Percentiles rank a stretch among this genome's conserved stretches.
phyloP scores from a whole-genome alignment of 371 early-diverging fungal species.

The Funneliformis caledonium region DNA sequence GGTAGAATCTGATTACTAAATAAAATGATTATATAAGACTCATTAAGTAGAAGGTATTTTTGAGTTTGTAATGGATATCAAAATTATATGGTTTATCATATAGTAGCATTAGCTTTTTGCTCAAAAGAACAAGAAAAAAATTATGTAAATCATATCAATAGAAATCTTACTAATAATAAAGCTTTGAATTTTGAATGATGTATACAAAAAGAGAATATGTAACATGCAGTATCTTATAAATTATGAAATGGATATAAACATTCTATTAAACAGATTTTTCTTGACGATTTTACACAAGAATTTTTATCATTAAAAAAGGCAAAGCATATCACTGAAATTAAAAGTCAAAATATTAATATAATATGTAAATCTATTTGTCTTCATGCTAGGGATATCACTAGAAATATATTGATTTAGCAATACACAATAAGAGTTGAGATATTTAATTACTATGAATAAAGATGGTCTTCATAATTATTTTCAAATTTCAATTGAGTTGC shows the following conservation, averaged over 20 bases:
- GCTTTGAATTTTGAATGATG: not conserved
- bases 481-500: too few relatives aligned
- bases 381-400: conserved; percentile 8
- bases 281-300: conserved; percentile 3
- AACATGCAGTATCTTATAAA: not conserved
- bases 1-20: conserved; percentile 4
- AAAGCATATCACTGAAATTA: conserved; percentile 8
- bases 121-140: not conserved
- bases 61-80: not conserved
- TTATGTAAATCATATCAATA: too few relatives aligned
- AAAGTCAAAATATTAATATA: conserved; percentile 9
- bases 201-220: too few relatives aligned
- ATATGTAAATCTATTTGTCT: not conserved
- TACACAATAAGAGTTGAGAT: too few relatives aligned
- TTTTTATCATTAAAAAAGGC: conserved; percentile 32
- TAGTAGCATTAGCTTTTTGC: conserved; percentile 31
- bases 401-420: too few relatives aligned
- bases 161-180: conserved; percentile 21
- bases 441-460: too few relatives aligned
- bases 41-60: conserved; percentile 19
- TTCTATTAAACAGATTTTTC: conserved; percentile 19
- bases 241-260: conserved; percentile 4
- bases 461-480: too few relatives aligned
- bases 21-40: conserved; percentile 12
- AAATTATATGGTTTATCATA: not conserved